Evolutionary conservation across 2,329 filamentous ascomycete genomes (phyloP), one percentile per base, ranked within the genome.

Genomic region (Chaetomium strumarium): DNA sequence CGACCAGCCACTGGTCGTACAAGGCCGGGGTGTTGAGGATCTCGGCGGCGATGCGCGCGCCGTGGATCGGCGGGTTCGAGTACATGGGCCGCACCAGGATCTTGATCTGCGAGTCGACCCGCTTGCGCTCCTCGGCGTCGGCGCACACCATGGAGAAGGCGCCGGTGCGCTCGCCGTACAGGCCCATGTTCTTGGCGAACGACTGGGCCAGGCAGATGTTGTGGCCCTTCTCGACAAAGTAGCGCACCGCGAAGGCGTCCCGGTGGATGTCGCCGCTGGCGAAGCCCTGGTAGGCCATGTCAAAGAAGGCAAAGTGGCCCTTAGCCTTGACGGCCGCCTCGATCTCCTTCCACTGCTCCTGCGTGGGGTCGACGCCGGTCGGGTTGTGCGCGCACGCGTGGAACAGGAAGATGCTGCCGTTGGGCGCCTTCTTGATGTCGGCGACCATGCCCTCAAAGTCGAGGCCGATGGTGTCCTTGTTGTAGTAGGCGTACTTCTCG

Each of bases 151-250:
- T 80, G 64, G 90, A 96, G 81, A 99, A 97, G 60, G 91, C 91
- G 67, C 93, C 93, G 56, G 95, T 90, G 75, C 93, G 92, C 80
- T 99, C 93, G 69, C 93, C 93, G 70, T 99, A 97, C 58, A 99
- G 88, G 75, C 93, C 93, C 92, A 99, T 97, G 83, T 99, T 99
- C 86, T 97, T 97, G 70, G 92, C 92, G 72, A 97, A 97, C 49
- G 88, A 93, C 77, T 97, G 92, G 66, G 88, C 86, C 58, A 97
- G 83, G 67, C 84, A 85, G 68, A 93, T 83, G 68, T 90, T 83
- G 77, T 96, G 90, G 65, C 92, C 92, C 75, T 96, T 78, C 75
- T 90, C 81, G 70, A 96, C 84, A 71, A 99, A 99, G 79, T 96
- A 80, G 62, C 93, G 85, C 62, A 97, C 81, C 56, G 93, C 89